Base-by-base conservation (phyloP, 1,284 basidiomycete species). In the Cutaneotrichosporon dermatis region DNA sequence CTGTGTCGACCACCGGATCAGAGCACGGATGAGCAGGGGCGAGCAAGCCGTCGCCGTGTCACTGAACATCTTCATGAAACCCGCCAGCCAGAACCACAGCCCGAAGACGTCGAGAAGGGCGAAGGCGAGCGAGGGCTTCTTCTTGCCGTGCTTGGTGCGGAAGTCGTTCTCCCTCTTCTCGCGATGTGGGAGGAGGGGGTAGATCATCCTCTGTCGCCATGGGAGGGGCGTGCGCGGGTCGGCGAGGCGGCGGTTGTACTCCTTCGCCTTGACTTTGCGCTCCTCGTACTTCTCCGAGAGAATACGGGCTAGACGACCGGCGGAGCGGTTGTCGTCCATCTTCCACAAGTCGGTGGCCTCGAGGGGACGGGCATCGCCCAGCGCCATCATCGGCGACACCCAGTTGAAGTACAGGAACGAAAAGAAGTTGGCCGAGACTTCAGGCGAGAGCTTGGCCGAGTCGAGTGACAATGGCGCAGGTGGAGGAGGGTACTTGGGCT, bases 331-430 rank as follows among this genome's bases (percentile, higher is more conserved):
- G 2, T 74, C 70, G 62, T 87, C 86, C 48, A 94, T 84, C 72
- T 85, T 87, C 82, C 88, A 94, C n/a, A 95, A 80, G 76, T 96
- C 92, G 0, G 86, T 79, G 0, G 87, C 85, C 72, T 92, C 88
- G 4, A 95, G 82, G 1, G 92, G 88, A 5, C 92, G 83, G 12
- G 85, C 83, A 9, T 80, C 79, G 12, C 81, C 81, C 1, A 79
- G 69, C 4, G 78, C 79, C 74, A 91, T 83, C 54, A 92, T 79
- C 2, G 86, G 83, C 0, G 85, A 86, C 54, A 94, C 83, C 91
- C 91, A 95, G 54, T 80, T 78, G 70, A 84, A 87, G 55, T 83
- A 83, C 43, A 86, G 64, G n/a, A 80, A 69, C 46, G 79, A 82
- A 67, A 83, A 80, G 72, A 80, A 80, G 60, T 76, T 80, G 1